Evolutionary conservation across 2,329 filamentous ascomycete genomes (phyloP).

Genomic region (Intubia oerlemansii): DNA sequence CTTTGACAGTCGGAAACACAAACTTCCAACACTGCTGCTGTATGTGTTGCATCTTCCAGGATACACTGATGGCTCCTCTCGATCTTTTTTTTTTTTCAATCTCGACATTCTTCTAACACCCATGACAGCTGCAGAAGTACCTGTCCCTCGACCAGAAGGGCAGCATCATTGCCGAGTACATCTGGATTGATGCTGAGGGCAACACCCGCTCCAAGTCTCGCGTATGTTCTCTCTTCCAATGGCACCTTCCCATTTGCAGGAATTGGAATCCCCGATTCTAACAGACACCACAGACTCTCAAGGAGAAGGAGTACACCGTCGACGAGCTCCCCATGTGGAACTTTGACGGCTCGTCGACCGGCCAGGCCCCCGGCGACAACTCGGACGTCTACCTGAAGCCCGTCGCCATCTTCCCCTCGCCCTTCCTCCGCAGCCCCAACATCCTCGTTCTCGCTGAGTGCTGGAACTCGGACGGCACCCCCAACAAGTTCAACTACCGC

Average conservation of each 20-base stretch:
- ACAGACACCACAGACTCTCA: slow-evolving; percentile 7
- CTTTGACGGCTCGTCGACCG: slow-evolving; percentile 59
- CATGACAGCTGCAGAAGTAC: slow-evolving; percentile 72
- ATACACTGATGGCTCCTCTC: too few relatives aligned
- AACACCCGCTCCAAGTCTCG: slow-evolving; percentile 86
- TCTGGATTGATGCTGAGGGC: slow-evolving; percentile 70
- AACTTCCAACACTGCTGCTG: slow-evolving; percentile 1
- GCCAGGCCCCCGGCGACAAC: slow-evolving; percentile 57
- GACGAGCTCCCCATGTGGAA: slow-evolving; percentile 56
- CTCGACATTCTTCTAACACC: slow-evolving; percentile 2
- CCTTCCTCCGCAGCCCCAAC: slow-evolving; percentile 53
- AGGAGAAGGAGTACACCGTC: slow-evolving; percentile 9
- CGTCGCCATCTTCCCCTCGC: slow-evolving; percentile 51
- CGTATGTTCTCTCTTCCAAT: slow-evolving; percentile 35
- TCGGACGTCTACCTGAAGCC: slow-evolving; percentile 38
- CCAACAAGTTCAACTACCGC: slow-evolving; percentile 98
- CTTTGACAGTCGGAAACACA: slow-evolving; percentile 1
- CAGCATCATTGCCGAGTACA: slow-evolving; percentile 46
- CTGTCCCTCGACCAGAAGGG: slow-evolving; percentile 78
- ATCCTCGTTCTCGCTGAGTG: slow-evolving; percentile 88
- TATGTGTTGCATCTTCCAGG: too few relatives aligned
- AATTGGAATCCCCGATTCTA: too few relatives aligned
- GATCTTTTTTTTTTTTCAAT: neutral
- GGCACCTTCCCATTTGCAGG: neutral
- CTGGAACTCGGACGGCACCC: slow-evolving; percentile 81